Conservation (phyloP, 148 eudicot species). For the Persicaria tinctoria region DNA sequence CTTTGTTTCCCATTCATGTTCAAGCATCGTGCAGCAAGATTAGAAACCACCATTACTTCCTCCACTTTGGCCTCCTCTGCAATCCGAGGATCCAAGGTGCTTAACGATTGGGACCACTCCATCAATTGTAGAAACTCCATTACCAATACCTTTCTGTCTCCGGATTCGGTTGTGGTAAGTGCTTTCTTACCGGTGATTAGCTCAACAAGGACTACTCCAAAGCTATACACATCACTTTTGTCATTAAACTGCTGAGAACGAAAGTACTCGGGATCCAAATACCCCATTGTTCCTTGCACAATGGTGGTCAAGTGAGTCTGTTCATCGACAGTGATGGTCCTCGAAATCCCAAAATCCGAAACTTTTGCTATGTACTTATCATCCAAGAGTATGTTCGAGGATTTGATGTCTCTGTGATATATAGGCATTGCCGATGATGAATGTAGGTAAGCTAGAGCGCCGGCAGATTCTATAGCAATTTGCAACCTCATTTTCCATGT, state of each 20-base stretch:
- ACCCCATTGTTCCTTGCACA: no score
- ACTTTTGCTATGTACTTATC: not conserved
- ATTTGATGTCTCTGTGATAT: no score
- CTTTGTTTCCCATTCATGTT: conserved; percentile 18
- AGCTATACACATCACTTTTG: no score
- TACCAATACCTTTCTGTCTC: not conserved
- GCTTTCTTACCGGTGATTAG: not conserved
- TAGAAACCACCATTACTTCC: conserved; percentile 15
- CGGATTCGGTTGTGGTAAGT: not conserved
- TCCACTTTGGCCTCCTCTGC: conserved; percentile 16
- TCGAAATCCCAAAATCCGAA: not conserved
- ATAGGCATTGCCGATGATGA: no score
- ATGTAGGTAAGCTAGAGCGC: no score
- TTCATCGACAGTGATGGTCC: not conserved
- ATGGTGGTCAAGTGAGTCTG: conserved; percentile 5
- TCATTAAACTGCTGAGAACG: not conserved
- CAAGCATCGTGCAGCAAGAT: conserved; percentile 16
- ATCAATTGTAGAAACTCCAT: not conserved
- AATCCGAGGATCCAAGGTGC: conserved; percentile 16
- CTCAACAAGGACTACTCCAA: conserved; percentile 1
- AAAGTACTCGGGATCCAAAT: not conserved
- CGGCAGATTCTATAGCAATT: no score
- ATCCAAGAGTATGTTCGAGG: conserved; percentile 1
- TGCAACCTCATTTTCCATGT: no score
- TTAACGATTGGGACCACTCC: not conserved